A percentile compares a stretch with the other conserved stretches of the same genome.
phyloP scores from a whole-genome alignment of 2,329 filamentous ascomycete genomes.

The Ophiostoma novo-ulmi region DNA sequence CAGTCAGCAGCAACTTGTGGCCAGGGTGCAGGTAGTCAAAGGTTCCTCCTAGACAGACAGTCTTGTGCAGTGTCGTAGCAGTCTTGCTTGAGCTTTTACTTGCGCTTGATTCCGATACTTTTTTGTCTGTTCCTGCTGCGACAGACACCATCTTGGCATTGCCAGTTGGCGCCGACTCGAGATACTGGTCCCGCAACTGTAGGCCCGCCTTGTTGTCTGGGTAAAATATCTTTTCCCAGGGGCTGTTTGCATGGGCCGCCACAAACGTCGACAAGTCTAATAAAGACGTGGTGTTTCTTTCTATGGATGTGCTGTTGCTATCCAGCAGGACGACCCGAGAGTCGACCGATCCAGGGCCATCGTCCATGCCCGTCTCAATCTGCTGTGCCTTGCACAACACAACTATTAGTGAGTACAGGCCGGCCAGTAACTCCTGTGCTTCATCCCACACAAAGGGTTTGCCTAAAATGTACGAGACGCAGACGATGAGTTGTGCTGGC shows the following conservation, averaged over 20 bases:
- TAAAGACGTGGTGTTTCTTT: constrained; percentile 41
- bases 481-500: constrained; percentile 46
- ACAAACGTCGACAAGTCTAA: constrained; percentile 41
- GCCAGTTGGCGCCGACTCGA: constrained; percentile 30
- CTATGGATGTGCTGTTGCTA: constrained; percentile 40
- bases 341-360: constrained; percentile 66
- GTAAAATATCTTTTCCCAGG: constrained; percentile 62
- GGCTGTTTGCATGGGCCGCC: constrained; percentile 39
- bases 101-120: neutral
- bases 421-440: constrained; percentile 69
- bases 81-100: constrained; percentile 1
- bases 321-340: constrained; percentile 64
- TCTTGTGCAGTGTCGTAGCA: constrained; percentile 42
- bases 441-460: constrained; percentile 56
- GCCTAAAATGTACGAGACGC: constrained; percentile 48
- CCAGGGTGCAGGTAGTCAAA: constrained; percentile 95
- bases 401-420: constrained; percentile 72
- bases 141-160: neutral
- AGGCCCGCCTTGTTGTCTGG: constrained; percentile 61
- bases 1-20: constrained; percentile 94
- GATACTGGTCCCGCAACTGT: constrained; percentile 48
- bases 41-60: constrained; percentile 81
- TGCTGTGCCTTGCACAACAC: constrained; percentile 61
- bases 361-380: constrained; percentile 54
- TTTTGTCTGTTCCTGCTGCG: neutral